A percentile compares a stretch with the other conserved stretches of the same genome.
Conservation (phyloP, 2,329 filamentous ascomycete species). For the Penicillium janthinellum region DNA sequence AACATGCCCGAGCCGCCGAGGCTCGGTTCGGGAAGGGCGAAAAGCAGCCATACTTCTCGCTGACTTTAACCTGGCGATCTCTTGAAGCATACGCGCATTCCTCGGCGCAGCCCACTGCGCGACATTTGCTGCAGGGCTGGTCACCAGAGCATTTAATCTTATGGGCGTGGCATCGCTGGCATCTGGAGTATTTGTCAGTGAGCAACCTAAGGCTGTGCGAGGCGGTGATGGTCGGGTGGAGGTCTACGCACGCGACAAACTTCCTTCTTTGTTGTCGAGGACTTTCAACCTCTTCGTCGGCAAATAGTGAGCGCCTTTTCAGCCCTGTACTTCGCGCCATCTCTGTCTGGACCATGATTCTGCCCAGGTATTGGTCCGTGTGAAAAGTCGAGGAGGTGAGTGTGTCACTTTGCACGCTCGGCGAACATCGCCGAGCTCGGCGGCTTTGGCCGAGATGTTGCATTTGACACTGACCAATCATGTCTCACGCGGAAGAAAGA, state of each 20-base stretch:
- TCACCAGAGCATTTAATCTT: constrained; percentile 53
- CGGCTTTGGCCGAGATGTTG: constrained; percentile 6
- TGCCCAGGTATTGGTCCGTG: constrained; percentile 12
- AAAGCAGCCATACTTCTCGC: constrained; percentile 33
- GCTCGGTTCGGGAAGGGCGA: not conserved
- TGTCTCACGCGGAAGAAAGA: not conserved
- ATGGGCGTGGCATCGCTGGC: constrained; percentile 48
- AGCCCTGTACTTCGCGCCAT: constrained; percentile 20
- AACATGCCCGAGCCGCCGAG: no score
- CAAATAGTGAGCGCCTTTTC: constrained; percentile 17
- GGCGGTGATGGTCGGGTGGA: not conserved
- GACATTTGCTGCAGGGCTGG: constrained; percentile 47
- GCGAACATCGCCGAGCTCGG: constrained; percentile 19
- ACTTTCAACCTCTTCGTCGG: constrained; percentile 18
- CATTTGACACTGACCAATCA: constrained; percentile 4
- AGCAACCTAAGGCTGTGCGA: not conserved
- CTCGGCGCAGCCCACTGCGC: constrained; percentile 38
- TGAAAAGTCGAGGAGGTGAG: not conserved
- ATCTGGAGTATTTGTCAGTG: constrained; percentile 27
- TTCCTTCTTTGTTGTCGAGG: constrained; percentile 29
- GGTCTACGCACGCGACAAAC: constrained; percentile 34
- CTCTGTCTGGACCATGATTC: constrained; percentile 1
- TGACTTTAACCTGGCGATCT: constrained; percentile 47
- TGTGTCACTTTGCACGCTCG: constrained; percentile 6
- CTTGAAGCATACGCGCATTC: constrained; percentile 46